Evolutionary conservation across 2,329 filamentous ascomycete genomes (phyloP).

Genomic region (Sporothrix luriei): DNA sequence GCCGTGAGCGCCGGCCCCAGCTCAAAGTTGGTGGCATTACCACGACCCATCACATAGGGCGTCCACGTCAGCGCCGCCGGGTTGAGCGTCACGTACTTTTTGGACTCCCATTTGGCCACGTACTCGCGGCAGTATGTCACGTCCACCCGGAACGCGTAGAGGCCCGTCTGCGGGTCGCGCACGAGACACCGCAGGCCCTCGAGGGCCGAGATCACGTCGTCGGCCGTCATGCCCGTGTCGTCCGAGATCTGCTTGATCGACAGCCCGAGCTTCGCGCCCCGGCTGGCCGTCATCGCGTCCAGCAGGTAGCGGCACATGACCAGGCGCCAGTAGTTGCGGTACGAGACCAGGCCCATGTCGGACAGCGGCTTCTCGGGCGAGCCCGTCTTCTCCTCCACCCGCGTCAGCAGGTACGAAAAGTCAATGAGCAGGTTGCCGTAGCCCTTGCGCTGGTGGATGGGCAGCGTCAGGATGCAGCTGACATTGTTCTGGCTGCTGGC

Average conservation of each 20-base stretch:
- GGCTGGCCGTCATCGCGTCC: slow-evolving; percentile 51
- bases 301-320: slow-evolving; percentile 83
- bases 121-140: slow-evolving; percentile 83
- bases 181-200: slow-evolving; percentile 89
- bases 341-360: slow-evolving; percentile 96
- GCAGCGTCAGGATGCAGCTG: slow-evolving; percentile 92
- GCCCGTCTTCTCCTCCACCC: slow-evolving; percentile 89
- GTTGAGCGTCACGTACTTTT: slow-evolving; percentile 83
- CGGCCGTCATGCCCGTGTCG: slow-evolving; percentile 90
- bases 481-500: slow-evolving; percentile 95
- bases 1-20: slow-evolving; percentile 79
- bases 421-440: slow-evolving; percentile 97
- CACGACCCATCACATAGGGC: slow-evolving; percentile 92
- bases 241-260: slow-evolving; percentile 74
- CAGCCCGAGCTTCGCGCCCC: slow-evolving; percentile 51
- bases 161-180: slow-evolving; percentile 81
- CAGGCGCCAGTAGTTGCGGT: slow-evolving; percentile 95
- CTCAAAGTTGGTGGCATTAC: slow-evolving; percentile 79
- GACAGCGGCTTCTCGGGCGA: slow-evolving; percentile 97
- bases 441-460: slow-evolving; percentile 94
- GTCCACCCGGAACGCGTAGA: slow-evolving; percentile 88
- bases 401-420: slow-evolving; percentile 94
- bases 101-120: slow-evolving; percentile 83
- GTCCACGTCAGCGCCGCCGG: slow-evolving; percentile 86
- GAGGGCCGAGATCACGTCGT: slow-evolving; percentile 92